Evolutionary conservation across 768 basidiomycete species (phyloP), one percentile per base, ranked within the genome.

Genomic region (Pleurotus eryngii): DNA sequence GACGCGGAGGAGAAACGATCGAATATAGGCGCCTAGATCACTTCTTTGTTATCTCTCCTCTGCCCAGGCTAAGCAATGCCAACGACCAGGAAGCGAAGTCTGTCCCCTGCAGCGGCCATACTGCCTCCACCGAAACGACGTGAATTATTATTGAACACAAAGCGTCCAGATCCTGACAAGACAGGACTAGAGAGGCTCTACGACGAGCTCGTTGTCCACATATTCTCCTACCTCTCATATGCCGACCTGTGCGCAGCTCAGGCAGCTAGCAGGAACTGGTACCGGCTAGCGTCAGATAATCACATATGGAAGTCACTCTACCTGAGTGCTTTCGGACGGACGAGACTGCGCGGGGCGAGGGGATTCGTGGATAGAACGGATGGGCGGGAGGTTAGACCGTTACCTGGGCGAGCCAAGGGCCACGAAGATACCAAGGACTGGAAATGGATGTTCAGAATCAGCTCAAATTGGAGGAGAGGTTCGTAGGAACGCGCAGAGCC

Each of bases 401-500:
- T 92, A 26, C 89, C 88, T 9, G 77, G 75, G 24, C 71, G 85
- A 66, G 80, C 74, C 4, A 60, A 71, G 58, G 65, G 71, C 17
- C 42, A 15, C 38, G 67, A 70, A 37, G 67, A 73, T 27, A 57
- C 71, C 46, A 81, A 78, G 65, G 84, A 90, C 65, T 92, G 90
- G 90, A 91, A 89, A 69, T 88, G 83, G 82, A 90, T 92, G 89
- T 92, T 90, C 69, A 80, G 88, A 56, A 87, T 91, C 60, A 90
- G 87, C 63, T 84, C 84, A 14, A 92, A 92, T 62, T 92, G 90
- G 90, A 81, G 80, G 67, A 87, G 73, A 70, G 90, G 90, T 91
- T 64, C 61, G 77, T 56, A 35, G 30, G 30, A 35, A 35, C 9
- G 30, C 30, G 30, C 30, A 35, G 30, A 35, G 30, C 30, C 30